Percentiles rank a stretch among this genome's conserved stretches.
phyloP scores from a whole-genome alignment of 176 grass and related monocot genomes.

The Hyparrhenia diplandra region DNA sequence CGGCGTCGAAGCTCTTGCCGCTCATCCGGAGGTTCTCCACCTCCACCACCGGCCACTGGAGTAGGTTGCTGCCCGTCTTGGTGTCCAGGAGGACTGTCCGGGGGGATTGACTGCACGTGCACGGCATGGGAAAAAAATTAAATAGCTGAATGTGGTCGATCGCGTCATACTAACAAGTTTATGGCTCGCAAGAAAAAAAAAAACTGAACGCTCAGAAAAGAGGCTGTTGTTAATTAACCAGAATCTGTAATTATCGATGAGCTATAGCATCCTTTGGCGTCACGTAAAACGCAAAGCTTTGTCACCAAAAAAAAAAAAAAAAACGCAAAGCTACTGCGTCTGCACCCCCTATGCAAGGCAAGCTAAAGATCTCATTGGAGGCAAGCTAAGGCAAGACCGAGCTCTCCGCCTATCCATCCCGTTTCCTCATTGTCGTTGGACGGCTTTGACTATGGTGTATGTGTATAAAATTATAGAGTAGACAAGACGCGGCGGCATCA shows the following conservation, averaged over 20 bases:
- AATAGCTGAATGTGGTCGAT: not conserved
- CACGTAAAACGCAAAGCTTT: too few relatives aligned
- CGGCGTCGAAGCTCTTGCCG: slow-evolving; percentile 36
- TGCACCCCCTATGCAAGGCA: not conserved
- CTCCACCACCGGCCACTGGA: slow-evolving; percentile 94
- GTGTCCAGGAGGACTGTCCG: slow-evolving; percentile 65
- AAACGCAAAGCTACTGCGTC: not conserved
- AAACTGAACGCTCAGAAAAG: not conserved
- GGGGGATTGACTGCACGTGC: slow-evolving; percentile 52
- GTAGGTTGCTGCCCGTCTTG: slow-evolving; percentile 67
- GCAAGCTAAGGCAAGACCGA: not conserved
- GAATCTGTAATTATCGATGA: too few relatives aligned
- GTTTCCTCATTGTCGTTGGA: not conserved
- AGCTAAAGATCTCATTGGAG: not conserved
- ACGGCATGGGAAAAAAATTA: not conserved
- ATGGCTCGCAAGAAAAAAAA: not conserved
- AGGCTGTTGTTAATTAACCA: not conserved
- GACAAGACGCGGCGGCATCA: not conserved
- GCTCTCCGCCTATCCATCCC: not conserved
- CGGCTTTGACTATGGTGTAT: not conserved
- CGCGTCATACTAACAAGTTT: too few relatives aligned
- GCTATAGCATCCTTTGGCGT: too few relatives aligned
- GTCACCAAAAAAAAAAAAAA: too few relatives aligned
- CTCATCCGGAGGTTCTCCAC: slow-evolving; percentile 67
- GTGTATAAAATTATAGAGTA: not conserved